Evolutionary conservation across 192 early-diverging fungal genomes (phyloP), one percentile per base, ranked within the genome.

Genomic region (Gorgonomyces haynaldii): DNA sequence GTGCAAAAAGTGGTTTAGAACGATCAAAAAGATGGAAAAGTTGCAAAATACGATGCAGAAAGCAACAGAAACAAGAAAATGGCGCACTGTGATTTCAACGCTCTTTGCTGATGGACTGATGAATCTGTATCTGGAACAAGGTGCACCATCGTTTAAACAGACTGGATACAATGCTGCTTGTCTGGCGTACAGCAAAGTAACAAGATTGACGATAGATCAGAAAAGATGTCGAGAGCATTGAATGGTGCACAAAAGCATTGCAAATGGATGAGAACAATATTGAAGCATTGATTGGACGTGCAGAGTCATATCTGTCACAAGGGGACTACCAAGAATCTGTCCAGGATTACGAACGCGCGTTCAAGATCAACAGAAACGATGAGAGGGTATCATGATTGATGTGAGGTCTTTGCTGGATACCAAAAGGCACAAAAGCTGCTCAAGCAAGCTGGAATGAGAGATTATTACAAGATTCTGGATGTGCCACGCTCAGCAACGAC

Each of bases 401-500:
- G 4, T 6, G 5, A 58, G 56, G 41, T 43, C 8, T 53, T 53
- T 10, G 73, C 83, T 30, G 63, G 73, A 23, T 69, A 80, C 46
- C 61, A 58, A 19, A 69, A 74, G 32, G 83, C 85, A 1, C 71
- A 85, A 52, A 49, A 66, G 51, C 50, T 85, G 37, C 69, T 73
- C 52, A 60, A 65, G 37, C 64, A 68, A 56, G 67, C 66, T 37
- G 46, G 64, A 22, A 69, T 67, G 50, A 83, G 79, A 45, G 91
- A 98, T 51, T 98, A 98, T 57, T 98, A 98, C 74, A 98, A 98
- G 69, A 79, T 96, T 12, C 63, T 98, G 25, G 91, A 72, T 8
- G 81, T 98, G 0, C 42, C 84, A 4, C 67, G 80, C 9, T 69
- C 78, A 32, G 92, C 92, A 0, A 61, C 73, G 32, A 60, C 70